Percentiles rank a stretch among this genome's conserved stretches.
Evolutionary conservation across 2,329 filamentous ascomycete genomes (phyloP).

Genomic region (Scytalidium lignicola): DNA sequence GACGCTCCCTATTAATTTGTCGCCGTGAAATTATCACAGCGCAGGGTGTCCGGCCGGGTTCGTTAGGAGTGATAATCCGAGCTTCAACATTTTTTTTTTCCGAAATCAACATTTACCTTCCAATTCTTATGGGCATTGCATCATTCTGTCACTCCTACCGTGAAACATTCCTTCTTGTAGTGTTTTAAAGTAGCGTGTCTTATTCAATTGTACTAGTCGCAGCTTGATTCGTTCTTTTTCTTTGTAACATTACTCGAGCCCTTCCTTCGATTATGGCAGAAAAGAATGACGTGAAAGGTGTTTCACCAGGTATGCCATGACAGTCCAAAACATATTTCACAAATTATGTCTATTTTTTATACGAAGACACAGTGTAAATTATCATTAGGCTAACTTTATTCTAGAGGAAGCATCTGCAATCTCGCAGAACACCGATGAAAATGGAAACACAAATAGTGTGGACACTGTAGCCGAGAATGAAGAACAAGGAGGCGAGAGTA

Average conservation of each 20-base stretch:
- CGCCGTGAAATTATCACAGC: not conserved
- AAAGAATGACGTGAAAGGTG: constrained; percentile 22
- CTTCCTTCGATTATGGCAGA: constrained; percentile 21
- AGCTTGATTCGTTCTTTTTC: not conserved
- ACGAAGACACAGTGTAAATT: not conserved
- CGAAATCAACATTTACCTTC: not conserved
- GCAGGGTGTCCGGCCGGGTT: not conserved
- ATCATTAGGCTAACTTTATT: not conserved
- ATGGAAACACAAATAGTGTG: constrained; percentile 16
- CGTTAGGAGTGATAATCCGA: not conserved
- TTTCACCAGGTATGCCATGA: constrained; percentile 20
- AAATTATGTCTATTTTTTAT: not conserved
- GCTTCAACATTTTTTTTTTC: not conserved
- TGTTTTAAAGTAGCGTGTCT: not conserved
- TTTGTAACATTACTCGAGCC: not conserved
- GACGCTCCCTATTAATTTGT: not conserved
- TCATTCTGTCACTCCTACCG: not conserved
- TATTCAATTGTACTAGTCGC: not conserved
- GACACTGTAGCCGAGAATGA: constrained; percentile 19
- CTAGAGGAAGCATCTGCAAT: not conserved
- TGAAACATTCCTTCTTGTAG: not conserved
- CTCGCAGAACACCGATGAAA: constrained; percentile 13
- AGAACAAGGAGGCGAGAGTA: constrained; percentile 26
- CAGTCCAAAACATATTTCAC: not conserved
- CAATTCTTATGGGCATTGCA: not conserved